Evolutionary conservation across 176 grass and related monocot genomes (phyloP).

Genomic region (Carex cristatella): DNA sequence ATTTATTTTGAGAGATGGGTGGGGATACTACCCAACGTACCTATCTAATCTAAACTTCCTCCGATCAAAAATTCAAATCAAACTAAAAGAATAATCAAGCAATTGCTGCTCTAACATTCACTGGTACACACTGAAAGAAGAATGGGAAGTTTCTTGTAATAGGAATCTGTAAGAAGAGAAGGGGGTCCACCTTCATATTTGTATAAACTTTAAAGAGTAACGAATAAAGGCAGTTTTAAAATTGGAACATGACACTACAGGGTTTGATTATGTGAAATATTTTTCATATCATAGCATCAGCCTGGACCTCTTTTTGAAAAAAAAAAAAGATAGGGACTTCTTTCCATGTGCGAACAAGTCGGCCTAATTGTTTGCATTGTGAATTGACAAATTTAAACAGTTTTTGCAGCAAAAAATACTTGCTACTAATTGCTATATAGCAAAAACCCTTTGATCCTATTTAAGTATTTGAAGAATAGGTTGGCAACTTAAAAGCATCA

Average conservation of each 20-base stretch:
- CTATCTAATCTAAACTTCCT: background rate
- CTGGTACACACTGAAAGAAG: background rate
- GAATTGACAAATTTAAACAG: background rate
- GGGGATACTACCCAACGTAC: background rate
- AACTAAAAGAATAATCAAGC: background rate
- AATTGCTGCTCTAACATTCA: conserved; percentile 1
- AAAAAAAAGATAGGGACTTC: background rate
- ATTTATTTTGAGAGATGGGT: background rate
- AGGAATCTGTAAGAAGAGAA: background rate
- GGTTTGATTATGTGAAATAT: background rate
- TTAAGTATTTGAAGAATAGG: background rate
- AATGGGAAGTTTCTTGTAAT: background rate
- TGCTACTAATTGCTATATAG: background rate
- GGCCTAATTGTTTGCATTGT: background rate
- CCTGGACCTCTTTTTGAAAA: background rate
- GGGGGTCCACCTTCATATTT: background rate
- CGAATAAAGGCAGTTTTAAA: background rate
- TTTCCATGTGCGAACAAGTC: background rate
- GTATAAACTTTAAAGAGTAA: background rate
- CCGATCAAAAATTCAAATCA: background rate
- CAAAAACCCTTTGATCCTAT: background rate
- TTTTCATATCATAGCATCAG: background rate
- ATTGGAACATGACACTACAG: background rate
- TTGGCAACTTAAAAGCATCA: background rate
- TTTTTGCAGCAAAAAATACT: background rate